Evolutionary conservation across 2,329 filamentous ascomycete species (phyloP).

Genomic region (Epichloe typhina): DNA sequence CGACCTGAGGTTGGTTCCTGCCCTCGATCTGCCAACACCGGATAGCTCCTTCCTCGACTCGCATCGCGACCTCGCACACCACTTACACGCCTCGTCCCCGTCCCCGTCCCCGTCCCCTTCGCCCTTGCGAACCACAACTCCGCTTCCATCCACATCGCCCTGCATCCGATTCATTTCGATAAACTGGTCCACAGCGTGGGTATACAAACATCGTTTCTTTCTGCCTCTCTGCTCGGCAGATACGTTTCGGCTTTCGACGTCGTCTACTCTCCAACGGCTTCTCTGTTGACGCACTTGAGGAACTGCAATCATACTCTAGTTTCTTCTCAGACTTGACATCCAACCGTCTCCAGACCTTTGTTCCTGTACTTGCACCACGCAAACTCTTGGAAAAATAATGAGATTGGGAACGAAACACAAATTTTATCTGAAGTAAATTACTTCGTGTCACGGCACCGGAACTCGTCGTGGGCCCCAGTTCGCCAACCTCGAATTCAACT

Average conservation of each 20-base stretch:
- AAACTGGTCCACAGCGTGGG: not conserved
- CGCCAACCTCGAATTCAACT: constrained; percentile 5
- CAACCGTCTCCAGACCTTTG: not conserved
- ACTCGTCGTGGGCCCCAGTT: constrained; percentile 1
- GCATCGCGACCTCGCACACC: constrained; percentile 1
- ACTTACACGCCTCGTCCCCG: constrained; percentile 4
- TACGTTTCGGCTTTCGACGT: not conserved
- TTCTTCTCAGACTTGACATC: not conserved
- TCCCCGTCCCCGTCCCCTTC: not conserved
- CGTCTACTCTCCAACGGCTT: not conserved
- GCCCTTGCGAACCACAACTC: not conserved
- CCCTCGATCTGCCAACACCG: not conserved
- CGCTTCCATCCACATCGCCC: not conserved
- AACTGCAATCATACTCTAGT: not conserved
- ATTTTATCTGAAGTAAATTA: constrained; percentile 1
- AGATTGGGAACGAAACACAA: not conserved
- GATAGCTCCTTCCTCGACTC: constrained; percentile 4
- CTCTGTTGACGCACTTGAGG: not conserved
- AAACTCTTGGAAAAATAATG: not conserved
- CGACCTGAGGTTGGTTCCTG: not conserved
- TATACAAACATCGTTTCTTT: not conserved
- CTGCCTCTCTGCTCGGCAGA: not conserved
- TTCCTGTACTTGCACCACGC: constrained; percentile 1
- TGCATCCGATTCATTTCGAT: not conserved
- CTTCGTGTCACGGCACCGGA: not conserved